Evolutionary conservation across 495 filamentous ascomycete species (phyloP), one percentile per base, ranked within the genome.

Genomic region (Saxispiralis lemnorum): DNA sequence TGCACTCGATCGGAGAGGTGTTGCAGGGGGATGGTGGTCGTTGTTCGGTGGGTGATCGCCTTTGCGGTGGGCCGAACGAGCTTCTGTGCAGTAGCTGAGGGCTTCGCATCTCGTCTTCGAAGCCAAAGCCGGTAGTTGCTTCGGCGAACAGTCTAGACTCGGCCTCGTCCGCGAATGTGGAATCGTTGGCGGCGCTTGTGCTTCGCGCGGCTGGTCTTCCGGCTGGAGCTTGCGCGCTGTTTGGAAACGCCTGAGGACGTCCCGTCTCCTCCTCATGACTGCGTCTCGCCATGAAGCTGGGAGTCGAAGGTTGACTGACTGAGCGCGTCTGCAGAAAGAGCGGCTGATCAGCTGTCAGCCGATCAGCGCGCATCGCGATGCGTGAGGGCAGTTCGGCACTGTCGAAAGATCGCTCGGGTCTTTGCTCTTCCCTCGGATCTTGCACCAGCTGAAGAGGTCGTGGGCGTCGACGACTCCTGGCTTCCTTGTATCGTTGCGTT

Each of bases 121-220:
- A 38, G 1, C 43, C 43, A 15, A 61, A 49, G 0, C 59, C 57
- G 19, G 48, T 46, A 2, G 59, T 62, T 7, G 59, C 59, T 43
- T 55, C 56, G 11, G 47, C 59, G 36, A 62, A 62, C 7, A 62
- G 54, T 10, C 51, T 45, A 40, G 55, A 59, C 24, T 62, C 49
- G 13, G 51, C 45, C 13, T 54, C 51, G 40, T 62, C 53, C 15
- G 16, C 40, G 34, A 55, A 55, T 12, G 45, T 45, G 1, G 39
- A 43, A 35, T 54, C 47, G 12, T 20, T 15, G 1, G 39, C 38
- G 14, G 30, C 39, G 2, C 48, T 30, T 13, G 31, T 21, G 30
- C 45, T 48, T 21, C 48, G 35, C 41, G 45, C 44, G 5, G 44
- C 21, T 5, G 39, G 17, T 36, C 40, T 38, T 13, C 43, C 40